Conservation (phyloP, 768 basidiomycete species). For the Termitomyces sp. region DNA sequence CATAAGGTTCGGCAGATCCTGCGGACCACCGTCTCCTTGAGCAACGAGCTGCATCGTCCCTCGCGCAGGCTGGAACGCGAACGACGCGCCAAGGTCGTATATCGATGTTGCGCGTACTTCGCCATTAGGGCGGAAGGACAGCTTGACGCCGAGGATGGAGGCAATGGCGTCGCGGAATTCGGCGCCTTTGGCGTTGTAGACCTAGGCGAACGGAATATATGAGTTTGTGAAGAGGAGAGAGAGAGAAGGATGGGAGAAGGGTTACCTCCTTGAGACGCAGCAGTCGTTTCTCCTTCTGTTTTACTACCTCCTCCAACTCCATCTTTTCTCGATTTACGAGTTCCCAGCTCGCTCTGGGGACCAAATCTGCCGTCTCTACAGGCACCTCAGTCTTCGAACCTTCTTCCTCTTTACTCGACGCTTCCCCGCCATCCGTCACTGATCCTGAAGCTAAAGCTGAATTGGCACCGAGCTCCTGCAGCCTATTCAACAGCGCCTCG, state of each 20-base stretch:
- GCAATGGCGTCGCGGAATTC: conserved; percentile 92
- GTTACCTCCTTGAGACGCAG: conserved; percentile 74
- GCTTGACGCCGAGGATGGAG: conserved; percentile 85
- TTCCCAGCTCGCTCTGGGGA: conserved; percentile 82
- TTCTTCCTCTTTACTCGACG: not conserved
- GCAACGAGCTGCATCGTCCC: conserved; percentile 69
- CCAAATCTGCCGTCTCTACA: conserved; percentile 34
- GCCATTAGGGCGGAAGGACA: conserved; percentile 89
- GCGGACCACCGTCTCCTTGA: conserved; percentile 69
- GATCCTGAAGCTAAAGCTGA: not conserved
- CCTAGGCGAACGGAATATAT: conserved; percentile 41
- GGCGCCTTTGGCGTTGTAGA: conserved; percentile 79
- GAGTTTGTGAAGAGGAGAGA: not conserved
- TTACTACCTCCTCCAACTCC: conserved; percentile 59
- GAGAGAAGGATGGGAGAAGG: not conserved
- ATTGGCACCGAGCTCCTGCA: conserved; percentile 47
- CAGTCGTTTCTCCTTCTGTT: conserved; percentile 80
- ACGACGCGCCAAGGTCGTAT: conserved; percentile 83
- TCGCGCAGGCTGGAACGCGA: conserved; percentile 75
- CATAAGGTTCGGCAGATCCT: conserved; percentile 73
- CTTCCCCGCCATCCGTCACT: not conserved
- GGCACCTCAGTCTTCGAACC: not conserved
- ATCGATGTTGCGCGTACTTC: conserved; percentile 88
- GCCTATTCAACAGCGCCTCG: conserved; percentile 64
- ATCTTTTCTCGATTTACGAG: conserved; percentile 63